Evolutionary conservation across 83 land plant genomes (phyloP).

Genomic region (Picea abies): DNA sequence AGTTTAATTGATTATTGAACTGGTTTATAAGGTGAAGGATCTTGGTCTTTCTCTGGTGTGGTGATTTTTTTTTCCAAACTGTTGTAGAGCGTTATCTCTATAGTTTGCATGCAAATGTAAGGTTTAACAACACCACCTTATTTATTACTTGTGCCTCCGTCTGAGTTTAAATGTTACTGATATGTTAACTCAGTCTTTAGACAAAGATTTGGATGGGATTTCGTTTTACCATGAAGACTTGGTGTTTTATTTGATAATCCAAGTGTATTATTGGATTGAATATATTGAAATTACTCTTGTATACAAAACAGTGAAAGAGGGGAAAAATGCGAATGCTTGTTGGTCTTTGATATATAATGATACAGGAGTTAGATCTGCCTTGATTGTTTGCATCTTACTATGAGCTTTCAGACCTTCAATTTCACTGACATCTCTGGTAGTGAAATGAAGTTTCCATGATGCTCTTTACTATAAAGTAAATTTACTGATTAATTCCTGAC

Average conservation of each 20-base stretch:
- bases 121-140: neutral
- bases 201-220: neutral
- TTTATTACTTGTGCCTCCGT: neutral
- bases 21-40: neutral
- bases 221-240: neutral
- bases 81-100: neutral
- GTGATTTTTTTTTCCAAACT: neutral
- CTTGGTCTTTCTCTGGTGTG: neutral
- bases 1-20: constrained; percentile 5
- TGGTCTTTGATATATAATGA: neutral
- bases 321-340: neutral
- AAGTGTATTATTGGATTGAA: neutral
- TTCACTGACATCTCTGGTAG: too few relatives aligned
- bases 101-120: neutral
- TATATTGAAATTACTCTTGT: neutral
- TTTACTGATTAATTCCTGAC: too few relatives aligned
- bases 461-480: too few relatives aligned
- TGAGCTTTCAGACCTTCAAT: too few relatives aligned
- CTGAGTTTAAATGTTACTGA: neutral
- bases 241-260: neutral
- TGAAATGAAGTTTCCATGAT: too few relatives aligned
- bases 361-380: neutral
- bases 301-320: neutral
- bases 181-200: neutral
- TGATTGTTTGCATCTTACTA: neutral